Base-by-base conservation (phyloP, 768 basidiomycete species). In the Strobilomyces confusus region DNA sequence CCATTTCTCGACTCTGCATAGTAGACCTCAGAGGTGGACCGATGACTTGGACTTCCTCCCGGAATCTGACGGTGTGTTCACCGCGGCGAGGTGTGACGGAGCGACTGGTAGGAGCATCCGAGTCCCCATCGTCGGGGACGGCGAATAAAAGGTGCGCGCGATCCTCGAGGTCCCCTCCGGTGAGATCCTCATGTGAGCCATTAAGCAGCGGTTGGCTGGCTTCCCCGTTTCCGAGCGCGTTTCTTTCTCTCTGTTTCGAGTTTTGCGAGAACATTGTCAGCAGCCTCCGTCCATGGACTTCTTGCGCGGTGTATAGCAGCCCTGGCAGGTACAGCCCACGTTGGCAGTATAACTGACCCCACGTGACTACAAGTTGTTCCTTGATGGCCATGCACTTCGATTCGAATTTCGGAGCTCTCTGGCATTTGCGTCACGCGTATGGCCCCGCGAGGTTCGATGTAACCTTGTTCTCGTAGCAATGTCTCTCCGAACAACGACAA, bases 1-100 rank as follows among this genome's bases (percentile, higher is more conserved):
- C 88, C 67, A 83, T 75, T 75, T 93, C 91, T 52, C 92, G 84
- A 65, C 90, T 92, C 49, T 83, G 73, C 26, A 76, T 71, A 22
- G 86, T 90, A 20, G 89, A 93, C 66, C 82, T 78, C 34, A 92
- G 71, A 6, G 86, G 75, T 0, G 84, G 86, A 5, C 77, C 79
- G 61, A 87, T 83, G 41, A 87, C 77, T 56, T 86, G 82, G 1
- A 87, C 83, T 33, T 84, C 78, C 47, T 90, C 85, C 55, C 80
- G 72, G 63, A 89, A 89, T 41, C 83, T 76, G 37, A 89, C 86
- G 9, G 68, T 70, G 32, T 80, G 78, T 25, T 75, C 73, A 19
- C 72, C 62, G 44, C 72, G 72, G 3, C 70, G 67, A 55, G 72
- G 58, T 9, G 66, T 59, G 15, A 71, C 69, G 12, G 64, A 73